Percentiles rank a stretch among this genome's conserved stretches.
phyloP scores from a whole-genome alignment of 2,329 filamentous ascomycete genomes.

The Endothia cerciana region DNA sequence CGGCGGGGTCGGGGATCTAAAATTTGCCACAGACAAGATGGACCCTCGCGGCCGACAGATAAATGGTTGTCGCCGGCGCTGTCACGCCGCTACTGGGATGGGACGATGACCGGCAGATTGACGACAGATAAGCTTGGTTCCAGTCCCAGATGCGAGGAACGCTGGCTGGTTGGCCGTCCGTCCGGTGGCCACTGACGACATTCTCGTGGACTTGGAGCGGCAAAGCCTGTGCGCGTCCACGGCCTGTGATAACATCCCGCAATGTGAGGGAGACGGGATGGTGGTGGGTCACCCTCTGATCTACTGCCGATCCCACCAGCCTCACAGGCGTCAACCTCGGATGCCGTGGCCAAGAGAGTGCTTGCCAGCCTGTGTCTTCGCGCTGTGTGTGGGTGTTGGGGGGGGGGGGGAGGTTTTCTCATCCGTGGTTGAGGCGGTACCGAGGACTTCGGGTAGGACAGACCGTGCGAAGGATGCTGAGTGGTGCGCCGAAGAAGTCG shows the following conservation, averaged over 20 bases:
- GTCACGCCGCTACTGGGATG: slow-evolving; percentile 6
- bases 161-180: background rate
- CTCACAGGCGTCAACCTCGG: background rate
- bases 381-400: too few relatives aligned
- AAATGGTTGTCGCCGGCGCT: slow-evolving; percentile 9
- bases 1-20: slow-evolving; percentile 10
- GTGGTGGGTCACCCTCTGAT: background rate
- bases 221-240: background rate
- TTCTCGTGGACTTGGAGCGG: background rate
- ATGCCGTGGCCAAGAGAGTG: background rate
- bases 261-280: background rate
- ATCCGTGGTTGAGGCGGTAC: background rate
- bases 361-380: background rate
- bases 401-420: too few relatives aligned
- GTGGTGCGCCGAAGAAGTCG: background rate
- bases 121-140: slow-evolving; percentile 26
- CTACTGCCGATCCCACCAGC: slow-evolving; percentile 4
- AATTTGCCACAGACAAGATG: slow-evolving; percentile 6
- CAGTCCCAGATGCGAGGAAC: background rate
- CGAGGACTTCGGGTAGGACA: background rate
- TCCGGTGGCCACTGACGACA: slow-evolving; percentile 1
- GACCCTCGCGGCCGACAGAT: background rate
- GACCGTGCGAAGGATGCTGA: background rate
- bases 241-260: background rate
- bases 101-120: slow-evolving; percentile 24